These are phyloP conservation scores for Penicillium sp. DNA, from an alignment of 2,329 filamentous ascomycete genomes.

Conservation along the genomic window DNA sequence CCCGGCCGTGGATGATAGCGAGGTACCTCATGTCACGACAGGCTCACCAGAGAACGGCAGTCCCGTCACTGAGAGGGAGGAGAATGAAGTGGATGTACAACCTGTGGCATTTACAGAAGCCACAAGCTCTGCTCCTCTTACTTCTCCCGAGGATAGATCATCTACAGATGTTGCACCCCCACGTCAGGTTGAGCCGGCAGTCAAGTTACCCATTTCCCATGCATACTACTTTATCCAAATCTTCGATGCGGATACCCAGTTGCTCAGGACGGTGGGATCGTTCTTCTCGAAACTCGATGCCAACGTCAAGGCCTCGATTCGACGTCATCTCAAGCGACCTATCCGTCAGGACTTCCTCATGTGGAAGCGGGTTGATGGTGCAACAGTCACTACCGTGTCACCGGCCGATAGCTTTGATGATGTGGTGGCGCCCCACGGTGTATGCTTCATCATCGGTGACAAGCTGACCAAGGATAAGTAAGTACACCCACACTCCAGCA, in stretches of 20 bases:
- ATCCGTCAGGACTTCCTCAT: constrained; percentile 44
- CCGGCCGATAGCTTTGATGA: constrained; percentile 37
- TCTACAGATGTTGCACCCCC: constrained; percentile 4
- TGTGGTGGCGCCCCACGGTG: constrained; percentile 38
- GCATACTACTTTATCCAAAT: constrained; percentile 54
- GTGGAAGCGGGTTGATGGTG: constrained; percentile 46
- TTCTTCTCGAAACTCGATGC: constrained; percentile 45
- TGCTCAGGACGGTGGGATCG: constrained; percentile 41
- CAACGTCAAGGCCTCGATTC: constrained; percentile 43
- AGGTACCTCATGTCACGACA: constrained; percentile 3
- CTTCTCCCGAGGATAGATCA: constrained; percentile 15
- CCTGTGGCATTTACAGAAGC: constrained; percentile 23
- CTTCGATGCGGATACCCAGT: constrained; percentile 54
- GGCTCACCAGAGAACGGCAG: constrained; percentile 15
- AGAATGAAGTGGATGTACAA: constrained; percentile 32
- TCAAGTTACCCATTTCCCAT: constrained; percentile 35
- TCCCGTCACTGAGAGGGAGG: constrained; percentile 23
- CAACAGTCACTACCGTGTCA: constrained; percentile 36
- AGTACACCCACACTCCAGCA: constrained; percentile 16
- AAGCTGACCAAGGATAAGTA: constrained; percentile 41
- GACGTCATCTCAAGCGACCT: constrained; percentile 41
- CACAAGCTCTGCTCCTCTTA: constrained; percentile 2
- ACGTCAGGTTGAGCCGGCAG: constrained; percentile 17
- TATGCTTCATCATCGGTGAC: constrained; percentile 46
- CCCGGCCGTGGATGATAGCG: background rate